Conservation (phyloP, 257 asterid species). For the Pogostemon cablin region DNA sequence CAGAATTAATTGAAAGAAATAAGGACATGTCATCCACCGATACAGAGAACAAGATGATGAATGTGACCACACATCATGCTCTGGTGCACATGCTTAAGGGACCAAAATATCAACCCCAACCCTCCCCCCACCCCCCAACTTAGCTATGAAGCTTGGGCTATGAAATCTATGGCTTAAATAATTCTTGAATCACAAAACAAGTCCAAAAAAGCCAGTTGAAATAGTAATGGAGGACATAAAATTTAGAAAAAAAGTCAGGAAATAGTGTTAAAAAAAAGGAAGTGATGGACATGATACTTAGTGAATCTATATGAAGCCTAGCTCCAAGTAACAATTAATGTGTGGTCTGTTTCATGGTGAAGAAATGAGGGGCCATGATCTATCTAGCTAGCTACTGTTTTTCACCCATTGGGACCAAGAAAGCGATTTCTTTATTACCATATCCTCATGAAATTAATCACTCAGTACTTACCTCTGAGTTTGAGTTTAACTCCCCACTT, state of each 20-base stretch:
- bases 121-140: constrained; percentile 22
- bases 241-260: no score
- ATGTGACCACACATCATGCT: constrained; percentile 42
- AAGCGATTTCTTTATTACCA: constrained; percentile 16
- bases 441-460: neutral
- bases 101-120: constrained; percentile 22
- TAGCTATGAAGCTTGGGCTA: neutral
- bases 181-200: neutral
- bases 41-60: constrained; percentile 32
- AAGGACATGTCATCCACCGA: constrained; percentile 23
- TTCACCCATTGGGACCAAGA: constrained; percentile 33
- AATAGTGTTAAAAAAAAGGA: no score
- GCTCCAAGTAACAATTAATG: constrained; percentile 21
- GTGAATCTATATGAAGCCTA: constrained; percentile 13
- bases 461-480: constrained; percentile 40
- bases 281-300: neutral
- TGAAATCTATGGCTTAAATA: neutral
- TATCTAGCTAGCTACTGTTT: neutral
- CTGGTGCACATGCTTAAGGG: constrained; percentile 36
- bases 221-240: no score
- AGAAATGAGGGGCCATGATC: constrained; percentile 12
- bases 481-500: constrained; percentile 42
- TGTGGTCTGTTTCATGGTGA: constrained; percentile 19
- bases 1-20: constrained; percentile 5
- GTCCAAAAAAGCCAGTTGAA: no score